Base-by-base conservation (phyloP, 2,329 filamentous ascomycete genomes). In the Fusarium succisae region DNA sequence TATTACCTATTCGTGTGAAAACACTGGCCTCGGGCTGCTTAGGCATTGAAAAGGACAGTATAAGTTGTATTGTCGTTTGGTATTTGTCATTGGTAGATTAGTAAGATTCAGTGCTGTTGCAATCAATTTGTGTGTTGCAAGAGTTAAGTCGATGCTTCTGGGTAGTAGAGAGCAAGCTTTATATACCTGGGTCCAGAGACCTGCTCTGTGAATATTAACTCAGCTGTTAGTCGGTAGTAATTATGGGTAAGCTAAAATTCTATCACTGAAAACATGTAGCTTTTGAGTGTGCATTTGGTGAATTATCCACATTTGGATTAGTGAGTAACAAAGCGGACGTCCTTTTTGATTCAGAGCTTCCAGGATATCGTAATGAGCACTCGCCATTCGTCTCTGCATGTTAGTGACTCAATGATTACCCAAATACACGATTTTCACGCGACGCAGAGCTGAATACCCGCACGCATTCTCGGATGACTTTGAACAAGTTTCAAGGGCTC, bases 231-330 rank as follows among this genome's bases (percentile, higher is more conserved):
- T n/a, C 39, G 20, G 39, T n/a, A 9, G 22, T 41, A 22, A 41
- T 41, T n/a, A 41, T n/a, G 8, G 39, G 39, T 3, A 7, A 41
- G 38, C 38, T 41, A 0, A 4, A n/a, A 22, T 22, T 39, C 38
- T 39, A 41, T n/a, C 4, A 41, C 20, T 5, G 22, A 8, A 9
- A 41, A n/a, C 8, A 13, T 41, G 12, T 4, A 41, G 39, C 13
- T 41, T 13, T 9, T n/a, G 1, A 18, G 12, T 6, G 13, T 28
- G 2, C 18, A 20, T 8, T 0, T 7, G 11, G 24, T 20, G 5
- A 20, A 20, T 11, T 14, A 11, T 7, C 10, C 2, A 22, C 8
- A 14, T 10, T 11, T 10, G 13, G 13, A 28, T 22, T 47, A 9
- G 13, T 47, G 14, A 10, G 24, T 22, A 20, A 28, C 5, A 20